Conservation (phyloP, 495 filamentous ascomycete genomes). For the Aspergillus bertholletiae region DNA sequence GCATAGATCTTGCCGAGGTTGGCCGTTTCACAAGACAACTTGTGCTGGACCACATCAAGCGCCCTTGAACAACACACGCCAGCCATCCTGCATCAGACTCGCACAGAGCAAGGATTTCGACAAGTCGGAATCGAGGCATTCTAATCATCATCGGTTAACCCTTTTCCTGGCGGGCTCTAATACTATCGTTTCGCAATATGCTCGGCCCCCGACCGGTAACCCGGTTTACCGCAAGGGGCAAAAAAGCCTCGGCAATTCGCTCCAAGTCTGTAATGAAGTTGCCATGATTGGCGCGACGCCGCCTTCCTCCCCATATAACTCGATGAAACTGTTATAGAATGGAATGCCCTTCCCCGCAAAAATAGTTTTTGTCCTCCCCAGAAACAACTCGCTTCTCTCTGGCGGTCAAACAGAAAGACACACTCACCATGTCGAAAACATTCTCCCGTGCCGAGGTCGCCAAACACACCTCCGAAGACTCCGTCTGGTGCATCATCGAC, state of each 20-base stretch:
- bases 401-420: not conserved
- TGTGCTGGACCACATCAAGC: no score
- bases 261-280: slow-evolving; percentile 8
- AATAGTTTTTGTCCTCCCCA: not conserved
- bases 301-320: not conserved
- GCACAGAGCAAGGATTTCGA: no score
- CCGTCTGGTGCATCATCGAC: slow-evolving; percentile 57
- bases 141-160: no score
- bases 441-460: slow-evolving; percentile 47
- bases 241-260: slow-evolving; percentile 15
- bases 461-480: slow-evolving; percentile 51
- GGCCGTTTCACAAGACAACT: no score
- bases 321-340: not conserved
- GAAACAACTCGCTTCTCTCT: no score
- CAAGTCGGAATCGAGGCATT: no score
- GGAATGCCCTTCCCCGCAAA: slow-evolving; percentile 7
- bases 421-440: slow-evolving; percentile 21
- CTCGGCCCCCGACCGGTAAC: not conserved
- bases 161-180: no score
- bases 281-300: slow-evolving; percentile 5
- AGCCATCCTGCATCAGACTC: no score
- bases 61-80: no score
- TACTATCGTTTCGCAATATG: no score
- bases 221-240: slow-evolving; percentile 3
- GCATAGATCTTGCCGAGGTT: not conserved